Percentiles rank a stretch among this genome's conserved stretches.
Conservation (phyloP, 768 basidiomycete genomes). For the Leccinum truebloodii region DNA sequence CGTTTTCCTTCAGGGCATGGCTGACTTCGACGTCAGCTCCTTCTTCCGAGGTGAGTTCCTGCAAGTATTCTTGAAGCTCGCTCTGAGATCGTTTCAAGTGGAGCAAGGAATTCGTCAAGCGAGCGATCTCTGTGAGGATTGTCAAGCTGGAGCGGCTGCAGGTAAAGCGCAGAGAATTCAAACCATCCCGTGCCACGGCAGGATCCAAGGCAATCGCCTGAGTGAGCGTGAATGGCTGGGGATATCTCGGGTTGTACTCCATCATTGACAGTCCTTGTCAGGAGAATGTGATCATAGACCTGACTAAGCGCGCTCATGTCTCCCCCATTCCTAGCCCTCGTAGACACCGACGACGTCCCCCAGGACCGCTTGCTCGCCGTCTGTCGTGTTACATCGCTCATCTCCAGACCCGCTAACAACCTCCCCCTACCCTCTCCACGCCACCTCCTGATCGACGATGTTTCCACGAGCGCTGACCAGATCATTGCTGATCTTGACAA, state of each 20-base stretch:
- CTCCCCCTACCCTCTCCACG: conserved; percentile 33
- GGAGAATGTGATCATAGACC: neutral
- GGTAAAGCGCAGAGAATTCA: conserved; percentile 2
- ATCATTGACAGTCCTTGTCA: conserved; percentile 33
- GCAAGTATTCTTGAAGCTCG: conserved; percentile 50
- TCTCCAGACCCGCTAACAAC: conserved; percentile 45
- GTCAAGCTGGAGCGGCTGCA: conserved; percentile 3
- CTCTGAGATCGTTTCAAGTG: conserved; percentile 65
- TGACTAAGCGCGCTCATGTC: conserved; percentile 32
- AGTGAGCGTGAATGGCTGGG: conserved; percentile 72
- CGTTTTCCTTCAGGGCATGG: conserved; percentile 70
- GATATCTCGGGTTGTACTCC: conserved; percentile 67
- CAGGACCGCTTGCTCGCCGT: conserved; percentile 58
- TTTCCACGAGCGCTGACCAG: conserved; percentile 49
- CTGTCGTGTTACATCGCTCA: conserved; percentile 74
- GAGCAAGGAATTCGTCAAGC: conserved; percentile 69
- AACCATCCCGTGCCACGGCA: conserved; percentile 71
- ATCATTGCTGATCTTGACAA: conserved; percentile 69
- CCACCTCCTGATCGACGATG: conserved; percentile 59
- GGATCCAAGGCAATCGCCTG: conserved; percentile 69
- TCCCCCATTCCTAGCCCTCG: conserved; percentile 56
- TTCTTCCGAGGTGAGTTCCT: conserved; percentile 33
- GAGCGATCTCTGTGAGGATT: conserved; percentile 60
- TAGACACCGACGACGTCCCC: conserved; percentile 45
- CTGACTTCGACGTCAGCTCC: conserved; percentile 54